Evolutionary conservation across 257 asterid genomes (phyloP).

Genomic region (Apocynum venetum): DNA sequence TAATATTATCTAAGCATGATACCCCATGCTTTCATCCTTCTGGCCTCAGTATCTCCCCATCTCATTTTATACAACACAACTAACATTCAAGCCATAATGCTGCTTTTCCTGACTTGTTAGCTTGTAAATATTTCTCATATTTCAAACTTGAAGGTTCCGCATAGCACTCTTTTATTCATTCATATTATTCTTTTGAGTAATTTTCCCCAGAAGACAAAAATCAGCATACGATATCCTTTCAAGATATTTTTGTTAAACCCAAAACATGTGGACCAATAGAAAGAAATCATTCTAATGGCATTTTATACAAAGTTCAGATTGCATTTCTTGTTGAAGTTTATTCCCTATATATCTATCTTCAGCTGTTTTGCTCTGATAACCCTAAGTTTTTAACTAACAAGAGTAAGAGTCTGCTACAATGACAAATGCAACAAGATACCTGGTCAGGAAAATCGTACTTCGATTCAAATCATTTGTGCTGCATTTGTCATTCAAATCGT

Average conservation of each 20-base stretch:
- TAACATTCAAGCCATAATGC: not conserved
- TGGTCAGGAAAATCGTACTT: too few relatives aligned
- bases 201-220: not conserved
- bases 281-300: not conserved
- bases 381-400: too few relatives aligned
- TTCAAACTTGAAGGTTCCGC: not conserved
- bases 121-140: not conserved
- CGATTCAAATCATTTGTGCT: too few relatives aligned
- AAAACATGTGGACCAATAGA: not conserved
- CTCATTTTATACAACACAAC: not conserved
- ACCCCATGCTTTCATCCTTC: not conserved
- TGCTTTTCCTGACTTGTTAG: not conserved
- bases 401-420: too few relatives aligned
- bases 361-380: too few relatives aligned
- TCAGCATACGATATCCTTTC: not conserved
- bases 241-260: not conserved
- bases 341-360: not conserved
- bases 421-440: too few relatives aligned
- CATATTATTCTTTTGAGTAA: not conserved
- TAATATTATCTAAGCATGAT: not conserved
- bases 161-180: not conserved
- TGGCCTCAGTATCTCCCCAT: not conserved
- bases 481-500: too few relatives aligned
- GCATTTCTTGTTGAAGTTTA: not conserved
- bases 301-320: not conserved